phyloP scores from a whole-genome alignment of 306 rosid genomes.

The Castanea mollissima region DNA sequence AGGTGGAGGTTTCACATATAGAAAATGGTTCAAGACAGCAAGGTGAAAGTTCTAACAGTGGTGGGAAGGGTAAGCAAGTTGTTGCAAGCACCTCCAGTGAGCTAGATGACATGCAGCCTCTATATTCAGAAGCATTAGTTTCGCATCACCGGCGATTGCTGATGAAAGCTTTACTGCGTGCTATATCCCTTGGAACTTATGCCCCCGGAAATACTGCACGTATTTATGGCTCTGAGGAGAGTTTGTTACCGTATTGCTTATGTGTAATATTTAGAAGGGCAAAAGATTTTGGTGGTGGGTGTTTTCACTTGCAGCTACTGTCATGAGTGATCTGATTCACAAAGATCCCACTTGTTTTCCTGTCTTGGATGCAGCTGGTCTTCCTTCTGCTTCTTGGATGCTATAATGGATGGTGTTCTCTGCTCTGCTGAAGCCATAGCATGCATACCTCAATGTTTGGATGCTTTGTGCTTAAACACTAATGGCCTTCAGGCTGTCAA shows the following conservation, averaged over 20 bases:
- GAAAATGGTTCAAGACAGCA: conserved; percentile 73
- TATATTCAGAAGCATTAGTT: conserved; percentile 79
- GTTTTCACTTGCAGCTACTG: conserved; percentile 94
- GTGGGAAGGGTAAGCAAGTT: conserved; percentile 47
- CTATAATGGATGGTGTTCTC: conserved; percentile 90
- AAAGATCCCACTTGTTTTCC: conserved; percentile 98
- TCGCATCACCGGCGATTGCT: conserved; percentile 75
- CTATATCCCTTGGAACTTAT: conserved; percentile 90
- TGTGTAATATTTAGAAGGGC: conserved; percentile 82
- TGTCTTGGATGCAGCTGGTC: conserved; percentile 82
- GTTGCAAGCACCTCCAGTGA: conserved; percentile 51
- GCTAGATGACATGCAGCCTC: conserved; percentile 65
- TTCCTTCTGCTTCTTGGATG: conserved; percentile 93
- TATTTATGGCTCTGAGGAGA: conserved; percentile 89
- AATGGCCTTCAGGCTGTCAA: conserved; percentile 87
- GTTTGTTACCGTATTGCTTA: conserved; percentile 76
- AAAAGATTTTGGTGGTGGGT: conserved; percentile 94
- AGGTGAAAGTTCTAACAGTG: conserved; percentile 50
- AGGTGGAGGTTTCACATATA: conserved; percentile 78
- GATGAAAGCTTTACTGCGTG: conserved; percentile 92
- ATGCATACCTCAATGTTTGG: conserved; percentile 94
- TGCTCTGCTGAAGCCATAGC: conserved; percentile 92
- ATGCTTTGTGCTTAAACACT: conserved; percentile 85
- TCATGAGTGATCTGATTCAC: conserved; percentile 95
- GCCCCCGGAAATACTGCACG: conserved; percentile 90